A percentile compares a stretch with the other conserved stretches of the same genome.
These are phyloP conservation scores for Pisolithus thermaeus DNA, from an alignment of 1,284 basidiomycete species.

Conservation along the genomic window DNA sequence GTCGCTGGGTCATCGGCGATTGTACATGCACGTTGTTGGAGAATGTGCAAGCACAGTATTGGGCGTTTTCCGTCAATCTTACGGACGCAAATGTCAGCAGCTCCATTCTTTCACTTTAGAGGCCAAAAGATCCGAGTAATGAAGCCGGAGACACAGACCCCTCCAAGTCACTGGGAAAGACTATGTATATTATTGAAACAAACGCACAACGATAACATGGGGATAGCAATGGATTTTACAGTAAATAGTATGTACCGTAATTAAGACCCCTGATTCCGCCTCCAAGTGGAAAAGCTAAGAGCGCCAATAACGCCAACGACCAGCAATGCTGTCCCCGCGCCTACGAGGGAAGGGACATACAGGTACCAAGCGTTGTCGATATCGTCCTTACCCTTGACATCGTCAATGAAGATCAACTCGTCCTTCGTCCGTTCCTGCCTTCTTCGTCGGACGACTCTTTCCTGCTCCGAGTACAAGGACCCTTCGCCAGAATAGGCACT, in stretches of 20 bases:
- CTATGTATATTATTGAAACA: background rate
- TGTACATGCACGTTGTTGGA: too few species aligned
- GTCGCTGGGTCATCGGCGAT: too few species aligned
- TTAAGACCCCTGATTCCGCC: constrained; percentile 58
- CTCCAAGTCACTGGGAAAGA: too few species aligned
- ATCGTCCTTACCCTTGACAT: constrained; percentile 41
- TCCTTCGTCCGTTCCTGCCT: constrained; percentile 40
- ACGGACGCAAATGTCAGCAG: too few species aligned
- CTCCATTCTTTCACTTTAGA: background rate
- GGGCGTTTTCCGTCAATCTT: too few species aligned
- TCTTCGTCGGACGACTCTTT: constrained; percentile 35
- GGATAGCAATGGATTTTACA: background rate
- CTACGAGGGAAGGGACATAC: constrained; percentile 68
- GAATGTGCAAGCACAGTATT: too few species aligned
- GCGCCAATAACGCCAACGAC: constrained; percentile 72
- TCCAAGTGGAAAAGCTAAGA: constrained; percentile 70
- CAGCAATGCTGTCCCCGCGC: constrained; percentile 71
- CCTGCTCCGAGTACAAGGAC: constrained; percentile 32
- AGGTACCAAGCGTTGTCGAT: constrained; percentile 71
- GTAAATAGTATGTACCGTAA: background rate
- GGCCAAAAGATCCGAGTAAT: background rate
- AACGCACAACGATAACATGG: background rate
- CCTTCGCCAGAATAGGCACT: constrained; percentile 28
- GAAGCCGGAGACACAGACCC: background rate
- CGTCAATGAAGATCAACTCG: constrained; percentile 44